These are phyloP conservation scores for Zangia roseola DNA, from an alignment of 768 basidiomycete species.

Conservation along the genomic window DNA sequence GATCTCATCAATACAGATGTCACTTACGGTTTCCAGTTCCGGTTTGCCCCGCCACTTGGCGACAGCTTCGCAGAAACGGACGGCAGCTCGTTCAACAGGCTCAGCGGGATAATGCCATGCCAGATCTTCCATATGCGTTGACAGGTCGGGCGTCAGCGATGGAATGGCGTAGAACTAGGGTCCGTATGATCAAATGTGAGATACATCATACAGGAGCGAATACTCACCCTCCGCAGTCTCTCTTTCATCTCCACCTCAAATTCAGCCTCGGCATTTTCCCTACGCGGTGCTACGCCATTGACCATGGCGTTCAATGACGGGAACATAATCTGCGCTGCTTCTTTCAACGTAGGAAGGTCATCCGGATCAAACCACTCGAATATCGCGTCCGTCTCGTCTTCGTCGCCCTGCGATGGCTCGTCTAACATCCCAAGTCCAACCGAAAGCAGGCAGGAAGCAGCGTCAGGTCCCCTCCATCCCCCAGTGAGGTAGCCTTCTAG, in stretches of 20 bases:
- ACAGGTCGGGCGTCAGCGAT: conserved; percentile 65
- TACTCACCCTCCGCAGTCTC: conserved; percentile 62
- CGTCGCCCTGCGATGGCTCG: conserved; percentile 23
- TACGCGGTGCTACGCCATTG: conserved; percentile 29
- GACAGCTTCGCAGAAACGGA: conserved; percentile 80
- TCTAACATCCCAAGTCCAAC: conserved; percentile 59
- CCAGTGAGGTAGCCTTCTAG: conserved; percentile 83
- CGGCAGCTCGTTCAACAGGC: conserved; percentile 73
- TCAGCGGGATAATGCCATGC: conserved; percentile 82
- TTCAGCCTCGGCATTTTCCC: conserved; percentile 62
- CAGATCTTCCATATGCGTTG: conserved; percentile 69
- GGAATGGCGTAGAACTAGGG: conserved; percentile 79
- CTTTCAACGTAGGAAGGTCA: conserved; percentile 64
- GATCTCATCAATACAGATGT: neutral
- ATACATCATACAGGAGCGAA: neutral
- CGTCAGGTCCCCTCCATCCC: conserved; percentile 73
- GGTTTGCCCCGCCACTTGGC: conserved; percentile 83
- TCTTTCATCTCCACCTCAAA: conserved; percentile 76
- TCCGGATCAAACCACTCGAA: conserved; percentile 72
- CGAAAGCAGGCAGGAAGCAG: conserved; percentile 68
- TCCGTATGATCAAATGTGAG: conserved; percentile 6
- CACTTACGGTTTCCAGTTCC: conserved; percentile 69
- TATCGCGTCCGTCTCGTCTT: conserved; percentile 35
- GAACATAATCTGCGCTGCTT: conserved; percentile 70
- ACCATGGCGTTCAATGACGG: conserved; percentile 43